Base-by-base conservation (phyloP, 495 filamentous ascomycete genomes). In the Aspergillus asperescens region DNA sequence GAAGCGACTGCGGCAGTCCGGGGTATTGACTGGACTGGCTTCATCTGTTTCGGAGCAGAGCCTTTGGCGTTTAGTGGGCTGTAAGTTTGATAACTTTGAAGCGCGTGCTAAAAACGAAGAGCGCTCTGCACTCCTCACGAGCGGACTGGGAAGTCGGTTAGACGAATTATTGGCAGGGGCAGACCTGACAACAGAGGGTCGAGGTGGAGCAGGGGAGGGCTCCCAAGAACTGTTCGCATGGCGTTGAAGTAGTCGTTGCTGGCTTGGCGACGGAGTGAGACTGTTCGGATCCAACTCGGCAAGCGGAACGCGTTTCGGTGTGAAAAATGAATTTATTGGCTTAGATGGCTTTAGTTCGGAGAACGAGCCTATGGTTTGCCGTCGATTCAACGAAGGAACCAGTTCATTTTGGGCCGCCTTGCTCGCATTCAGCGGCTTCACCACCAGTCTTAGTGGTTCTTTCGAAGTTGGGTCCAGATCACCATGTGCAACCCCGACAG, bases 391-490 rank as follows among this genome's bases (percentile, higher is more conserved):
- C 40, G 69, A 67, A 45, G 60, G 53, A 28, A 60, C 56, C 5
- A 58, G 42, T 57, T 61, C 68, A 43, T 66, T 68, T 45, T 63
- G 57, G 41, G 59, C 59, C 10, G 50, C 27, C 58, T 58, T 72
- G 52, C 48, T 57, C 44, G 62, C 39, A 28, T 42, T 47, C 22
- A 57, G 18, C 12, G 69, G 67, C 48, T 70, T 70, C 41, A 75
- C 23, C n/a, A 57, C 48, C 8, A 35, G 7, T 16, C n/a, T 12
- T 48, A 95, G 85, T 2, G 75, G 77, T 39, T 83, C 62, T 66
- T 95, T 96, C 13, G 89, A 94, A 53, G 89, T 90, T 13, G 93
- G 93, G 65, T 97, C 84, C 23, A 96, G 67, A 54, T 96, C 87
- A 19, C 93, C 93, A 10, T 56, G 64, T n/a, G 92, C 88, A 50